phyloP scores from a whole-genome alignment of 768 basidiomycete genomes.

The Podaxis mareebaensis region DNA sequence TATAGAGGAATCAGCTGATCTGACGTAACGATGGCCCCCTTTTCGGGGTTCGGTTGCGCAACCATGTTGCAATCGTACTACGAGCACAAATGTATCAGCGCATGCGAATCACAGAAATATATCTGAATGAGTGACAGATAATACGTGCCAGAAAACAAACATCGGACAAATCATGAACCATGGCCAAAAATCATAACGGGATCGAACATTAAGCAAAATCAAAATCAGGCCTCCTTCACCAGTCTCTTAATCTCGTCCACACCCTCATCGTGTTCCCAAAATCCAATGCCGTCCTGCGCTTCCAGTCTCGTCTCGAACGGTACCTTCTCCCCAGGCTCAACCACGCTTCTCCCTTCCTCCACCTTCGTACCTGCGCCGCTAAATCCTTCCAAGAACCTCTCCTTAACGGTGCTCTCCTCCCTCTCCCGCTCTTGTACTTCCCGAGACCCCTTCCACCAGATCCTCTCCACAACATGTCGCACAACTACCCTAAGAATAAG shows the following conservation, averaged over 20 bases:
- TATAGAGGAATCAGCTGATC: not conserved
- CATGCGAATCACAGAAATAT: too few species aligned
- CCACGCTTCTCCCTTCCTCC: constrained; percentile 21
- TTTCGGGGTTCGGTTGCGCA: too few species aligned
- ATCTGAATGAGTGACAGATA: too few species aligned
- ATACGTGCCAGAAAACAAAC: not conserved
- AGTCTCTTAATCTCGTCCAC: constrained; percentile 68
- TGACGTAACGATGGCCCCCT: too few species aligned
- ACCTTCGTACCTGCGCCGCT: constrained; percentile 14
- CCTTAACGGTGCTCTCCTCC: constrained; percentile 50
- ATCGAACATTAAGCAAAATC: not conserved
- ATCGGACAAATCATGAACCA: not conserved
- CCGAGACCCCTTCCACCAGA: constrained; percentile 74
- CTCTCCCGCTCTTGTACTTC: constrained; percentile 62
- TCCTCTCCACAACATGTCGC: constrained; percentile 68
- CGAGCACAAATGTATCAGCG: too few species aligned
- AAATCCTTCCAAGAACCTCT: constrained; percentile 35
- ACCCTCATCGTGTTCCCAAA: constrained; percentile 78
- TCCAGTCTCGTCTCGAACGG: constrained; percentile 19
- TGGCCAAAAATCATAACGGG: not conserved
- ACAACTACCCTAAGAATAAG: constrained; percentile 63
- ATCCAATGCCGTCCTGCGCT: constrained; percentile 30
- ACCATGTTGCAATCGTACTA: too few species aligned
- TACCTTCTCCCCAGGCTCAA: constrained; percentile 16
- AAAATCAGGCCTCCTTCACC: constrained; percentile 54